These are phyloP conservation scores for Cytospora chrysosperma DNA, from an alignment of 2,329 filamentous ascomycete species.

Conservation along the genomic window DNA sequence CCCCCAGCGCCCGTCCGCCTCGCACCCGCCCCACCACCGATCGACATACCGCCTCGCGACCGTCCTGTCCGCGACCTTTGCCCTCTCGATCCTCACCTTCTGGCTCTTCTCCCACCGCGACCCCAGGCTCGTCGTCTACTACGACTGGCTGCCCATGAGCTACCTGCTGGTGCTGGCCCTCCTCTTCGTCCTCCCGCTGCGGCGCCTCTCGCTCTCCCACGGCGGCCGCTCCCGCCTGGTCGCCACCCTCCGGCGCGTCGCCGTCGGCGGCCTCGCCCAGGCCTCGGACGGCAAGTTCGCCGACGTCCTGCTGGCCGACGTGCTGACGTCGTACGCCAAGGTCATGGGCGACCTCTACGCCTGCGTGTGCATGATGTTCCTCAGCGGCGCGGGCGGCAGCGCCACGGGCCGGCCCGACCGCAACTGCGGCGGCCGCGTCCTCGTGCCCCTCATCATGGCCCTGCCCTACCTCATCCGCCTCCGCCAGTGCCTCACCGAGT, in stretches of 20 bases:
- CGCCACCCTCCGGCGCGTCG: slow-evolving; percentile 72
- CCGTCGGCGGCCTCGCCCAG: slow-evolving; percentile 82
- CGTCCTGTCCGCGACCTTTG: slow-evolving; percentile 70
- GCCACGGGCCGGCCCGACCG: slow-evolving; percentile 81
- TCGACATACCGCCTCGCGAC: slow-evolving; percentile 85
- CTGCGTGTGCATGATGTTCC: slow-evolving; percentile 74
- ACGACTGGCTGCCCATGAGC: slow-evolving; percentile 83
- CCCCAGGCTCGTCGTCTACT: slow-evolving; percentile 66
- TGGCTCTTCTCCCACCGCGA: slow-evolving; percentile 77
- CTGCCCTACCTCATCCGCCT: slow-evolving; percentile 83
- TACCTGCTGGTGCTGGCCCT: slow-evolving; percentile 73
- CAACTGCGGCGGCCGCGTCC: slow-evolving; percentile 71
- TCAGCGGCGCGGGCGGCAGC: slow-evolving; percentile 67
- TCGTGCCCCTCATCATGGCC: slow-evolving; percentile 82
- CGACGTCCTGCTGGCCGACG: slow-evolving; percentile 90
- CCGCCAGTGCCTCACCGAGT: slow-evolving; percentile 90
- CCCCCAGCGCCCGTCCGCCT: slow-evolving; percentile 67
- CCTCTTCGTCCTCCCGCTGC: slow-evolving; percentile 71
- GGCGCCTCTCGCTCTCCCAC: slow-evolving; percentile 59
- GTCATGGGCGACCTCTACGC: slow-evolving; percentile 89
- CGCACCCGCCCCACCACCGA: slow-evolving; percentile 72
- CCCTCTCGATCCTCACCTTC: slow-evolving; percentile 73
- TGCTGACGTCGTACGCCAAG: slow-evolving; percentile 91
- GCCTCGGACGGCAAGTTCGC: slow-evolving; percentile 89
- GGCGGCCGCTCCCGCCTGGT: slow-evolving; percentile 75